A percentile compares a stretch with the other conserved stretches of the same genome.
Conservation (phyloP, 2,329 filamentous ascomycete genomes). For the Cladosporium phlei region DNA sequence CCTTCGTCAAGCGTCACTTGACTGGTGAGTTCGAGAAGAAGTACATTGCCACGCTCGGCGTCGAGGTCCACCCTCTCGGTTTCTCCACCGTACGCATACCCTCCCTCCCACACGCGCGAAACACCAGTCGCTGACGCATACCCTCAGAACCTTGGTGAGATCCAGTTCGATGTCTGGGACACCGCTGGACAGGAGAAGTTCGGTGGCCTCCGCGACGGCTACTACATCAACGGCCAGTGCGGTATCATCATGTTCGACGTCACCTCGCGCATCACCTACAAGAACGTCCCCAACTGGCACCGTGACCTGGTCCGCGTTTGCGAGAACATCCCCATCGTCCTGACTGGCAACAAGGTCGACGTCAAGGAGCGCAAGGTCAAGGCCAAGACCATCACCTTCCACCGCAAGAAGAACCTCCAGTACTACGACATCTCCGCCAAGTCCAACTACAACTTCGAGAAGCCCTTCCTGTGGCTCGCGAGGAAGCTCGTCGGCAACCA, state of each 20-base stretch:
- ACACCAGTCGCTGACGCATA: slow-evolving; percentile 23
- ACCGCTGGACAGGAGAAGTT: slow-evolving; percentile 99
- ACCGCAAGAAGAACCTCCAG: slow-evolving; percentile 99
- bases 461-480: slow-evolving; percentile 99
- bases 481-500: slow-evolving; percentile 97
- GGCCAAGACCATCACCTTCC: slow-evolving; percentile 99
- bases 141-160: slow-evolving; percentile 76
- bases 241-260: slow-evolving; percentile 99
- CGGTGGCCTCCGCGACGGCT: slow-evolving; percentile 96
- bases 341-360: slow-evolving; percentile 99
- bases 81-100: slow-evolving; percentile 81
- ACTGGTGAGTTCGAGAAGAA: slow-evolving; percentile 99
- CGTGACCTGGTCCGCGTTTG: slow-evolving; percentile 98
- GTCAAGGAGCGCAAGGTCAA: slow-evolving; percentile 99
- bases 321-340: slow-evolving; percentile 98
- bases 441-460: slow-evolving; percentile 99
- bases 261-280: slow-evolving; percentile 99
- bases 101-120: slow-evolving; percentile 11
- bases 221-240: slow-evolving; percentile 99
- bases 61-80: slow-evolving; percentile 96
- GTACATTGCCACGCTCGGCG: slow-evolving; percentile 99
- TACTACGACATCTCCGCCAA: slow-evolving; percentile 99
- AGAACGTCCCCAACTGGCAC: slow-evolving; percentile 99
- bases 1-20: slow-evolving; percentile 99
- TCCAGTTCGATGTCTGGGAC: slow-evolving; percentile 99